Evolutionary conservation across 139 green algal genomes (phyloP).

Genomic region (Micromonas commoda): DNA sequence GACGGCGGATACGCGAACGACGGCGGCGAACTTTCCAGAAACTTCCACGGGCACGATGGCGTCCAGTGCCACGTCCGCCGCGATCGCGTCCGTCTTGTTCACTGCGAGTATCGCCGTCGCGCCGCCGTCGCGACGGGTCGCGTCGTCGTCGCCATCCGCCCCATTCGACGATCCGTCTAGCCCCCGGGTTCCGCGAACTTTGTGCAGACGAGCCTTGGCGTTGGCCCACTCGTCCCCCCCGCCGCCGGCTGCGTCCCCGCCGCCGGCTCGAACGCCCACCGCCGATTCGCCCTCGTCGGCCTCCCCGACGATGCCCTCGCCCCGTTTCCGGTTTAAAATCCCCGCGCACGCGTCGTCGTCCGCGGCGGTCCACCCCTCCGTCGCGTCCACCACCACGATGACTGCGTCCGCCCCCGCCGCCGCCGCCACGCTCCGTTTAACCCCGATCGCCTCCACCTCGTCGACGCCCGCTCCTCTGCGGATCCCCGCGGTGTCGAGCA

Average conservation of each 20-base stretch:
- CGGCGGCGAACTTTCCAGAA: constrained; percentile 29
- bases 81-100: constrained; percentile 76
- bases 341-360: constrained; percentile 10
- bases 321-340: constrained; percentile 5
- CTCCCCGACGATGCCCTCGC: constrained; percentile 59
- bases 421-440: constrained; percentile 49
- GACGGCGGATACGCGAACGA: constrained; percentile 58
- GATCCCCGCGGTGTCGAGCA: constrained; percentile 94
- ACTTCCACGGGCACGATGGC: constrained; percentile 26
- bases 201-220: background rate
- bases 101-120: constrained; percentile 63
- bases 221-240: background rate
- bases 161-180: too few relatives aligned
- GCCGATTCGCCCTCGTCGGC: constrained; percentile 57
- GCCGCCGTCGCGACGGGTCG: too few relatives aligned
- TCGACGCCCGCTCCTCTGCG: constrained; percentile 41
- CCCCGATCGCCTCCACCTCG: constrained; percentile 41
- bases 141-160: too few relatives aligned
- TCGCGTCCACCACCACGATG: constrained; percentile 26
- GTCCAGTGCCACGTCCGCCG: background rate
- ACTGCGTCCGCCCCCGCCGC: constrained; percentile 17
- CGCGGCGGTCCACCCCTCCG: constrained; percentile 1
- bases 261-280: constrained; percentile 43
- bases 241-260: background rate
- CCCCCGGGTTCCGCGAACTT: background rate